Conservation (phyloP, 2,329 filamentous ascomycete genomes). For the Clonostachys byssicola region DNA sequence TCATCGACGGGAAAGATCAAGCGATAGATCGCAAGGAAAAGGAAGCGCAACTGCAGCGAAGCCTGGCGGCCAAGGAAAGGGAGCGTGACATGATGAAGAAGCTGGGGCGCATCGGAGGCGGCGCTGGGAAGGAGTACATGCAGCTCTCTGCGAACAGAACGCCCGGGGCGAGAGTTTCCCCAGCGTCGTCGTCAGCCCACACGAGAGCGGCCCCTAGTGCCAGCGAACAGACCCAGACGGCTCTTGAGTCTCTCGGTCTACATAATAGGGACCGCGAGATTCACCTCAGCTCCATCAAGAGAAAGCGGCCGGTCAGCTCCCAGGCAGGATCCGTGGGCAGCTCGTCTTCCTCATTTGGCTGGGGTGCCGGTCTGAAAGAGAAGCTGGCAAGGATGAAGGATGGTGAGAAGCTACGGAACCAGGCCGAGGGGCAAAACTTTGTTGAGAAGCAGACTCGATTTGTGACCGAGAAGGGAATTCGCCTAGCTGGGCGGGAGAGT, state of each 20-base stretch:
- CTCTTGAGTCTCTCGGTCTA: conserved; percentile 32
- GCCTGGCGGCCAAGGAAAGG: conserved; percentile 62
- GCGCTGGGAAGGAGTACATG: conserved; percentile 71
- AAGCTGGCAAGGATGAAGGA: conserved; percentile 60
- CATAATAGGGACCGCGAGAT: conserved; percentile 35
- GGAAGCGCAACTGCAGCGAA: conserved; percentile 62
- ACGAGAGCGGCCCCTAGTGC: conserved; percentile 2
- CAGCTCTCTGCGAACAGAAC: conserved; percentile 22
- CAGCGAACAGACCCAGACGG: conserved; percentile 22
- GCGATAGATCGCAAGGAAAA: conserved; percentile 56
- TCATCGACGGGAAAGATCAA: conserved; percentile 62
- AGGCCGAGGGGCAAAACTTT: conserved; percentile 24
- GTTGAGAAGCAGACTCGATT: conserved; percentile 75
- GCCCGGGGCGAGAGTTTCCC: neutral
- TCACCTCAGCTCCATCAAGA: conserved; percentile 55
- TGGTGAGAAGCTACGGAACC: conserved; percentile 43
- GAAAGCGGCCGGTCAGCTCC: conserved; percentile 52
- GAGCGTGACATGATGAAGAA: conserved; percentile 69
- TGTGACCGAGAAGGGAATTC: conserved; percentile 72
- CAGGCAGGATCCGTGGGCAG: conserved; percentile 17
- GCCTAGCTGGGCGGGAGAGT: conserved; percentile 72
- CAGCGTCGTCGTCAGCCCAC: neutral
- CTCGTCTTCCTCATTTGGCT: conserved; percentile 37
- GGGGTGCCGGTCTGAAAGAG: conserved; percentile 49
- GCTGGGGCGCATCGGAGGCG: conserved; percentile 59